Evolutionary conservation across 1,284 basidiomycete species (phyloP).

Genomic region (Ustilago trichophora): DNA sequence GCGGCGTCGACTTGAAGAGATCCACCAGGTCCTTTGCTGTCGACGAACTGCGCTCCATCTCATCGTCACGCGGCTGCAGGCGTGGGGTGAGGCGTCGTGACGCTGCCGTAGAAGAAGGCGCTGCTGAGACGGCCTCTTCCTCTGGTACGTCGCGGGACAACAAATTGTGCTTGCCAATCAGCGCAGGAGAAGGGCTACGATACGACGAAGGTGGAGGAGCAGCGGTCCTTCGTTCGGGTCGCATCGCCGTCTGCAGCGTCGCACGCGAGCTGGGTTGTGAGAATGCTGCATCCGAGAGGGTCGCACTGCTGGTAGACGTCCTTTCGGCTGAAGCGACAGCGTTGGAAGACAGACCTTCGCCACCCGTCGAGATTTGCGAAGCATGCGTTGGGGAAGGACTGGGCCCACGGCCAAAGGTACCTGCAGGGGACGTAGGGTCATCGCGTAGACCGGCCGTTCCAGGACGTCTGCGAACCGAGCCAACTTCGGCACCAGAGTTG

Average conservation of each 20-base stretch:
- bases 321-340: slow-evolving; percentile 2
- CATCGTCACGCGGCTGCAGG: slow-evolving; percentile 40
- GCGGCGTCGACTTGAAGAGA: slow-evolving; percentile 52
- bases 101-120: background rate
- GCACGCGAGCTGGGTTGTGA: slow-evolving; percentile 29
- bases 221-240: slow-evolving; percentile 26
- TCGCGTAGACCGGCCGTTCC: slow-evolving; percentile 34
- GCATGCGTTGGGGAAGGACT: slow-evolving; percentile 12
- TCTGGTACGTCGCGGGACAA: slow-evolving; percentile 16
- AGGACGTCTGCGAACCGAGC: slow-evolving; percentile 30
- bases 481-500: slow-evolving; percentile 11
- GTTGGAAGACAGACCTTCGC: background rate
- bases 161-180: slow-evolving; percentile 16
- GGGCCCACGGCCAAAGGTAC: slow-evolving; percentile 8
- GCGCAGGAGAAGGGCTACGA: slow-evolving; percentile 31
- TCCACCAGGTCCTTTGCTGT: slow-evolving; percentile 43
- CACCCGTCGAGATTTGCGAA: slow-evolving; percentile 5
- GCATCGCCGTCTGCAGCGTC: slow-evolving; percentile 25
- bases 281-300: slow-evolving; percentile 9
- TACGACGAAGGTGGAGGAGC: slow-evolving; percentile 47
- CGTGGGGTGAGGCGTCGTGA: slow-evolving; percentile 17
- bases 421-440: slow-evolving; percentile 7
- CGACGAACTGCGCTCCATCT: slow-evolving; percentile 17
- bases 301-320: slow-evolving; percentile 6
- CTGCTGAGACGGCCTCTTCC: slow-evolving; percentile 7